Evolutionary conservation across 352 stramenopile species (phyloP), one percentile per base, ranked within the genome.

Genomic region (Achlya hypogyna): DNA sequence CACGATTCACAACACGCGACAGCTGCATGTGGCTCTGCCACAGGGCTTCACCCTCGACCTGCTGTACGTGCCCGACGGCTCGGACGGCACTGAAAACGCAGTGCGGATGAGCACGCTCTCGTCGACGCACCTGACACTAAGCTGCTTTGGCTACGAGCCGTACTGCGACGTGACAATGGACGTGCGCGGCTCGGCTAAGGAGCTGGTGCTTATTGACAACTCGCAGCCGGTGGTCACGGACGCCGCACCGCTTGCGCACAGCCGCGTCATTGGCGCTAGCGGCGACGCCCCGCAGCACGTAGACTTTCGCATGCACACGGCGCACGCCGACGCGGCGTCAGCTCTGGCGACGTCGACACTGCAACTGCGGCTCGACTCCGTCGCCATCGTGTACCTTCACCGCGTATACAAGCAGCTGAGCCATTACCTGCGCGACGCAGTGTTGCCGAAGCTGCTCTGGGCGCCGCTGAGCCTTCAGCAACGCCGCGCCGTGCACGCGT

Each of bases 331-430:
- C 20, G 10, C 4, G 8, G 20, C 14, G 14, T 16, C 12, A 3
- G 38, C 12, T 18, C 14, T n/a, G n/a, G 6, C n/a, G 22, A 20
- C 20, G 23, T 52, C 20, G 5, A 20, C 52, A 2, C 32, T 47
- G 2, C 43, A 72, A 31, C 53, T 79, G 54, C 83, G 84, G 4
- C 71, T 95, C 25, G 86, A 95, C 59, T 89, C 86, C 1, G 79
- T 93, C 9, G 88, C 82, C 58, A 69, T 90, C n/a, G 73, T 83
- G 43, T 93, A 95, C 51, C 71, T 95, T 28, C 86, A 93, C 69
- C 83, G 86, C 32, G 79, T 95, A 34, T 90, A 88, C 74, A 95
- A 95, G 59, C 86, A 95, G 65, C 88, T 91, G 43, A 73, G 89
- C 18, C 82, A 93, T 62, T 93, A 86, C 58, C 28, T 91, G 12